Evolutionary conservation across 2,329 filamentous ascomycete species (phyloP).

Genomic region (Bipolaris oryzae): DNA sequence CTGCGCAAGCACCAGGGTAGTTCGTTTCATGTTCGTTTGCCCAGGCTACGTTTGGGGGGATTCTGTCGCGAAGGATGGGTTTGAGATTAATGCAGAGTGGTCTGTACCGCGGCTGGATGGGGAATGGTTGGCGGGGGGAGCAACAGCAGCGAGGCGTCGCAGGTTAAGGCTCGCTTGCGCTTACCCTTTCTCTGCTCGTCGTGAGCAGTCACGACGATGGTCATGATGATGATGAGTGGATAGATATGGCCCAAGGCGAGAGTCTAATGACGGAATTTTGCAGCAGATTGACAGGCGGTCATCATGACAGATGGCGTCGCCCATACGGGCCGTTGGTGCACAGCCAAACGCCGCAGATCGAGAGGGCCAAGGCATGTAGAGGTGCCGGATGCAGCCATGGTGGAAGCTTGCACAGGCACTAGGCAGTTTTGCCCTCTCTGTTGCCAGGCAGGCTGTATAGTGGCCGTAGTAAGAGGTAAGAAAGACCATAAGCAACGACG

Average conservation of each 20-base stretch:
- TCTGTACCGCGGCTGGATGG: slow-evolving; percentile 3
- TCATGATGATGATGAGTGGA: background rate
- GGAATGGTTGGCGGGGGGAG: background rate
- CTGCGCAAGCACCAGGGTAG: slow-evolving; percentile 14
- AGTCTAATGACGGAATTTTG: slow-evolving; percentile 4
- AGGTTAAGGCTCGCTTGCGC: slow-evolving; percentile 9
- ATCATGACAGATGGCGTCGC: slow-evolving; percentile 13
- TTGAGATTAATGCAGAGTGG: slow-evolving; percentile 18
- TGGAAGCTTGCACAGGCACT: too few relatives aligned
- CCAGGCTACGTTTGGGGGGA: background rate
- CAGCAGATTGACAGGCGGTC: slow-evolving; percentile 7
- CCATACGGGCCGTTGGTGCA: background rate
- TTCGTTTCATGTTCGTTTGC: slow-evolving; percentile 18
- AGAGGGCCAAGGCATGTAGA: too few relatives aligned
- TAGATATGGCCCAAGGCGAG: too few relatives aligned
- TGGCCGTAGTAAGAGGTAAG: too few relatives aligned
- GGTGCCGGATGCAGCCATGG: background rate
- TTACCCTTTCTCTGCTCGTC: slow-evolving; percentile 5
- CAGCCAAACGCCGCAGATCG: background rate
- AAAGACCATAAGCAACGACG: too few relatives aligned
- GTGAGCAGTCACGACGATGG: background rate
- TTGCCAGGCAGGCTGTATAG: too few relatives aligned
- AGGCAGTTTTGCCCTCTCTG: too few relatives aligned
- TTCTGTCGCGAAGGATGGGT: slow-evolving; percentile 13
- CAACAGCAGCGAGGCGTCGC: background rate